phyloP scores from a whole-genome alignment of 305 asterid genomes.

The Lippia alba region DNA sequence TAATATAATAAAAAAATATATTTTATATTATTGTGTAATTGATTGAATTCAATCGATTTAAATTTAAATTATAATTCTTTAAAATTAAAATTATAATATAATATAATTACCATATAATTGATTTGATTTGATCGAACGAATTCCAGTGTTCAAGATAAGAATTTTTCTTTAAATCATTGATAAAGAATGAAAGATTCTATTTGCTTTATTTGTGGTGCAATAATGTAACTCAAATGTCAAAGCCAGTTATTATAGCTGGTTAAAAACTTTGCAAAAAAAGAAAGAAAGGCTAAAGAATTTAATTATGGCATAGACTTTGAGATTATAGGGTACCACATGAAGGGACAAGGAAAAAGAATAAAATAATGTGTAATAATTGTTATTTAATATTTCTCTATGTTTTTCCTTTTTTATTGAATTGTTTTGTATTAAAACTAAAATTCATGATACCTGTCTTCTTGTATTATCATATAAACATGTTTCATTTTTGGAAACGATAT shows the following conservation, averaged over 20 bases:
- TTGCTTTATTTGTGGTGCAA: conserved; percentile 12
- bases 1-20: too few relatives aligned
- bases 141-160: too few relatives aligned
- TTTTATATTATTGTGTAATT: too few relatives aligned
- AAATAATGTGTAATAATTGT: neutral
- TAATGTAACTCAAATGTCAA: conserved; percentile 5
- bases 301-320: too few relatives aligned
- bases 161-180: neutral
- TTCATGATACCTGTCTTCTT: neutral
- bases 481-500: conserved; percentile 23
- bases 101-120: too few relatives aligned
- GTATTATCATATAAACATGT: conserved; percentile 4
- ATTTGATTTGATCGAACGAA: too few relatives aligned
- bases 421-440: neutral
- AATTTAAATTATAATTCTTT: too few relatives aligned
- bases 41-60: too few relatives aligned
- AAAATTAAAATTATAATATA: too few relatives aligned
- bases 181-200: conserved; percentile 18
- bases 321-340: too few relatives aligned
- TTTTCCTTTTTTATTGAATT: neutral
- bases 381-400: neutral
- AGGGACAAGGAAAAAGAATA: too few relatives aligned
- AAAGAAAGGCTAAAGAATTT: too few relatives aligned
- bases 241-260: neutral
- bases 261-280: neutral